Evolutionary conservation across 192 early-diverging fungal genomes (phyloP).

Genomic region (Coemansia sp.): DNA sequence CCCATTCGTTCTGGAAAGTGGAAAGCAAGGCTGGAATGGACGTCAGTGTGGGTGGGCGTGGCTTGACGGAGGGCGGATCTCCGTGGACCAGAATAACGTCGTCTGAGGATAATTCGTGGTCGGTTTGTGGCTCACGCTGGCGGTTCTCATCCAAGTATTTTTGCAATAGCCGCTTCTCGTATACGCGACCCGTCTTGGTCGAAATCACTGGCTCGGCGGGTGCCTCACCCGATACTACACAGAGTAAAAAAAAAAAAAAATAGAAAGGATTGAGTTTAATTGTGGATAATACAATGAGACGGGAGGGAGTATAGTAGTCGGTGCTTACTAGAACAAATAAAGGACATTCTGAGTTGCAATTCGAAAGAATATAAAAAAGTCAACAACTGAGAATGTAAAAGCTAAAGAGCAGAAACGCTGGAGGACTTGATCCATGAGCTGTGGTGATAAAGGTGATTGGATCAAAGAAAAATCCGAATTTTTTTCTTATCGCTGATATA

Average conservation of each 20-base stretch:
- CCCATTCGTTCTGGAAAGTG: conserved; percentile 95
- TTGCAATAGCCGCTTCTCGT: conserved; percentile 82
- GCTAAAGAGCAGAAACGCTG: not conserved
- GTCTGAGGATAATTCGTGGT: conserved; percentile 60
- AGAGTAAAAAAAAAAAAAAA: not conserved
- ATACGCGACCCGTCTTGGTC: conserved; percentile 79
- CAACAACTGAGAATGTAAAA: not conserved
- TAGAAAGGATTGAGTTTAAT: not conserved
- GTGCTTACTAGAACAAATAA: conserved; percentile 46
- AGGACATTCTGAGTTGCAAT: conserved; percentile 29
- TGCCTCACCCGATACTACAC: conserved; percentile 87
- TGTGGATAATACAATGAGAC: not conserved
- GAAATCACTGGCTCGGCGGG: conserved; percentile 89
- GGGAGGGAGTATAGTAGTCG: not conserved
- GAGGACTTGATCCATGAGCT: too few species aligned
- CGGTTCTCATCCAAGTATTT: conserved; percentile 81
- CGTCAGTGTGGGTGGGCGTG: conserved; percentile 86
- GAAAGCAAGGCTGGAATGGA: conserved; percentile 89
- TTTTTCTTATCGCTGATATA: too few species aligned
- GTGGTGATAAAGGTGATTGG: too few species aligned
- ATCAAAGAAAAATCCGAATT: not conserved
- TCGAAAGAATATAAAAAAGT: not conserved
- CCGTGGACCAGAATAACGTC: conserved; percentile 30
- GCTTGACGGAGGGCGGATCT: conserved; percentile 61
- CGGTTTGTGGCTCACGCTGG: conserved; percentile 79